Evolutionary conservation across 768 basidiomycete genomes (phyloP), one percentile per base, ranked within the genome.

Genomic region (Russula compacta): DNA sequence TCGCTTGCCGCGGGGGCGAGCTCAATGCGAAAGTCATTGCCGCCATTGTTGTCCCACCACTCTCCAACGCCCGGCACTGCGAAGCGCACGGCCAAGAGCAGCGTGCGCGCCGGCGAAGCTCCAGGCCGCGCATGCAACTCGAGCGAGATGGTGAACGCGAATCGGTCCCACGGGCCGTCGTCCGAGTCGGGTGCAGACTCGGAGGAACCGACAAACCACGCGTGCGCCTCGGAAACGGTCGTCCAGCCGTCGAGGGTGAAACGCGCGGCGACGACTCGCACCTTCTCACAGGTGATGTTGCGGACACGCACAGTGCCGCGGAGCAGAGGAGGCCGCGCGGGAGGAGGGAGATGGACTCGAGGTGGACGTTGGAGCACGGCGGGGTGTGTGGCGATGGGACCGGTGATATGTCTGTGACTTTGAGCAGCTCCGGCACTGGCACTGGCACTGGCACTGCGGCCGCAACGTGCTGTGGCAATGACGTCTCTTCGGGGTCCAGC

Each of bases 231-330:
- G 71, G 87, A 89, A 59, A 91, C 94, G 48, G 95, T 99, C 72
- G 93, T 91, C 95, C 95, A 98, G 66, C 78, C 79, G 71, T 98
- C 95, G 67, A 95, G 81, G 1, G 95, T 98, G 73, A 97, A 98
- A 29, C 95, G 83, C 24, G 93, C 83, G 6, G 85, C 87, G 54
- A 98, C 79, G 78, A 29, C 24, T 29, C 24, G 24, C 2, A 83
- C 82, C 75, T 98, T 98, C 68, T 87, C 79, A 73, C 84, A 98
- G 6, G 92, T 83, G 53, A 98, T 70, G 71, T 98, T 98, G 67
- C 84, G 81, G 59, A 95, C 89, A 50, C 84, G 82, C 44, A 92
- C 80, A 39, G 76, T 77, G 24, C 95, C 95, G 24, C 24, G 24
- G 24, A 29, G 24, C 24, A 29, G 24, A 3, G 24, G 24, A 29